phyloP scores from a whole-genome alignment of 164 flowering plant genomes.

The Magnolia kwangsiensis region DNA sequence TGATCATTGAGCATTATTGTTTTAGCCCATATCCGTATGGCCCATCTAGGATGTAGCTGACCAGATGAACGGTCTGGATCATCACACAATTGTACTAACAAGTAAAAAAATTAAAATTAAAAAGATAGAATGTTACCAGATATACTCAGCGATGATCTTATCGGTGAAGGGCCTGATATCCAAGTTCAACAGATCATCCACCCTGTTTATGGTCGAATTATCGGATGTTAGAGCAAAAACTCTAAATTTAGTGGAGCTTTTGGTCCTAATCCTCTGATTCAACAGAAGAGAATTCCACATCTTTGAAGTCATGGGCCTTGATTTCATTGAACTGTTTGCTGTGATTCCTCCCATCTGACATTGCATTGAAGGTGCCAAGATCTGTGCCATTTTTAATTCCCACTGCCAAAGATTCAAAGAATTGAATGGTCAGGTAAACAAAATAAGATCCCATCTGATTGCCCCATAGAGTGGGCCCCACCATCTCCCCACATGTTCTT shows the following conservation, averaged over 20 bases:
- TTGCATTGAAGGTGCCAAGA: slow-evolving; percentile 76
- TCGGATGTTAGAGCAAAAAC: slow-evolving; percentile 54
- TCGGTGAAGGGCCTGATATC: slow-evolving; percentile 81
- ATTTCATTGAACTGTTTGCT: slow-evolving; percentile 33
- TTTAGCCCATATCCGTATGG: not conserved
- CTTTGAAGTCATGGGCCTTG: slow-evolving; percentile 52
- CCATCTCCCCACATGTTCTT: not conserved
- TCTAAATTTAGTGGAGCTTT: slow-evolving; percentile 48
- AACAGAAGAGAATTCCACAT: slow-evolving; percentile 57
- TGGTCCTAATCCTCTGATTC: slow-evolving; percentile 51
- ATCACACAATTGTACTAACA: not conserved
- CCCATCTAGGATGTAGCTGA: not conserved
- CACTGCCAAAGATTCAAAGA: not conserved
- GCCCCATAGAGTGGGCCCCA: not conserved
- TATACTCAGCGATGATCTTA: slow-evolving; percentile 90
- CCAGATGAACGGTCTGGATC: not conserved
- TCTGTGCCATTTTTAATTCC: slow-evolving; percentile 70
- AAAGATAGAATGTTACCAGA: slow-evolving; percentile 49
- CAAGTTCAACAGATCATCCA: slow-evolving; percentile 74
- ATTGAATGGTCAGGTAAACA: not conserved
- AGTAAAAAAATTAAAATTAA: not conserved
- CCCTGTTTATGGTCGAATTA: slow-evolving; percentile 56
- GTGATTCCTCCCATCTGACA: slow-evolving; percentile 55
- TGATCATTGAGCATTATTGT: not conserved
- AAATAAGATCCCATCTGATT: not conserved